Evolutionary conservation across 495 filamentous ascomycete genomes (phyloP).

Genomic region (Penicillium pancosmium): DNA sequence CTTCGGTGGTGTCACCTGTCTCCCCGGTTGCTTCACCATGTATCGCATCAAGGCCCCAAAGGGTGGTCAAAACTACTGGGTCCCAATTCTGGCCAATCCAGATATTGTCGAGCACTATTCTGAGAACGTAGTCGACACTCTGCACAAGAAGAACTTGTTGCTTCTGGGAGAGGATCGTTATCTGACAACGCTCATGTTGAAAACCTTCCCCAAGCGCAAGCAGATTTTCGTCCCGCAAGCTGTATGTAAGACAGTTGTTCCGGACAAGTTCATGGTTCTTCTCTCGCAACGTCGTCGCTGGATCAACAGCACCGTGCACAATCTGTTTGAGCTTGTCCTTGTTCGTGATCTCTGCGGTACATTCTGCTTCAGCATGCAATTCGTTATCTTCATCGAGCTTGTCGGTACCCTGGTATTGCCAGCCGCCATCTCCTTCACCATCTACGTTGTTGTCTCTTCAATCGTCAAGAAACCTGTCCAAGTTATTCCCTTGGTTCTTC

Average conservation of each 20-base stretch:
- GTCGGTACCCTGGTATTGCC: constrained; percentile 93
- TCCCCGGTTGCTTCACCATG: constrained; percentile 99
- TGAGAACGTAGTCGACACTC: constrained; percentile 97
- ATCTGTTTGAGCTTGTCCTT: constrained; percentile 94
- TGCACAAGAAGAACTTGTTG: constrained; percentile 97
- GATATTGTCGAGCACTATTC: constrained; percentile 99
- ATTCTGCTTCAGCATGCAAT: constrained; percentile 99
- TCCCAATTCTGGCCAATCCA: constrained; percentile 96
- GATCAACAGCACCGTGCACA: constrained; percentile 99
- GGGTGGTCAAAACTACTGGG: constrained; percentile 98
- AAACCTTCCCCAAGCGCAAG: constrained; percentile 98
- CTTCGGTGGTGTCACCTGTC: constrained; percentile 98
- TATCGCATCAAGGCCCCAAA: constrained; percentile 99
- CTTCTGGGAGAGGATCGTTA: constrained; percentile 97
- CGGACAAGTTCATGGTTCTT: constrained; percentile 88
- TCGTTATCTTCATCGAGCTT: constrained; percentile 94
- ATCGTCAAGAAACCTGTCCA: constrained; percentile 83
- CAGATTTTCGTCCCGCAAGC: constrained; percentile 98
- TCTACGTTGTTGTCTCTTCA: constrained; percentile 91
- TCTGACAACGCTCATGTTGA: constrained; percentile 94
- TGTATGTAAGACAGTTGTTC: constrained; percentile 97
- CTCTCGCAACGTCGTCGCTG: constrained; percentile 93
- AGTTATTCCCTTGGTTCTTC: constrained; percentile 86
- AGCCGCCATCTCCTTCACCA: constrained; percentile 93
- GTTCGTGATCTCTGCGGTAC: constrained; percentile 97